phyloP scores from a whole-genome alignment of 768 basidiomycete species.

The Rhizopogon roseolus region DNA sequence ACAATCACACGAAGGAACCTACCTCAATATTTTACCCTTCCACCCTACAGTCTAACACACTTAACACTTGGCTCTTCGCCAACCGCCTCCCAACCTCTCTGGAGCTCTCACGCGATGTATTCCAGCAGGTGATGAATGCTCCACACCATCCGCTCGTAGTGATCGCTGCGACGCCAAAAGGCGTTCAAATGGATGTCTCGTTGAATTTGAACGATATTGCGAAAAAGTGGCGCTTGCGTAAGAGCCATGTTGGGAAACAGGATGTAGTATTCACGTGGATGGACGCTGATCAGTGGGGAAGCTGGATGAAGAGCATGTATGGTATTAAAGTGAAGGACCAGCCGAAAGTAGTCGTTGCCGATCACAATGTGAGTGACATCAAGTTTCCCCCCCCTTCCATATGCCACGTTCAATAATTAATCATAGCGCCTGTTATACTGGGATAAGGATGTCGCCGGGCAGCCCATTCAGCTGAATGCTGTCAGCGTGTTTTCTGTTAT shows the following conservation, averaged over 20 bases:
- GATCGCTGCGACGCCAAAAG: conserved; percentile 48
- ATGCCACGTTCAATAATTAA: not conserved
- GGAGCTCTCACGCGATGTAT: conserved; percentile 75
- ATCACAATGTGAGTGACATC: conserved; percentile 59
- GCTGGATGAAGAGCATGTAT: conserved; percentile 93
- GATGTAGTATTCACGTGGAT: conserved; percentile 87
- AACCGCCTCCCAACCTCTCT: conserved; percentile 71
- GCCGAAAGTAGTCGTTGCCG: conserved; percentile 61
- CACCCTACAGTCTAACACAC: conserved; percentile 1
- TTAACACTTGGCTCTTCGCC: conserved; percentile 54
- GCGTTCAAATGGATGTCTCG: conserved; percentile 35
- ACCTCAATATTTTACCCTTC: conserved; percentile 35
- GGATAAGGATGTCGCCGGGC: conserved; percentile 55
- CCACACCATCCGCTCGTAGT: conserved; percentile 74
- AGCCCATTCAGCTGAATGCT: conserved; percentile 50
- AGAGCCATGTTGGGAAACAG: conserved; percentile 23
- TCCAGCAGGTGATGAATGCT: conserved; percentile 83
- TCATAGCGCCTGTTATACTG: conserved; percentile 71
- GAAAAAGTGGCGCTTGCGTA: conserved; percentile 51
- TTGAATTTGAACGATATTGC: conserved; percentile 48
- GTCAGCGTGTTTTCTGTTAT: conserved; percentile 63
- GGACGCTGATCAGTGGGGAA: conserved; percentile 78
- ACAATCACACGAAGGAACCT: conserved; percentile 44
- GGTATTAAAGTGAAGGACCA: conserved; percentile 40
- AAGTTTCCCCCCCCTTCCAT: not conserved